Conservation (phyloP, 2,329 filamentous ascomycete species). For the Ophiostoma pallidulum region DNA sequence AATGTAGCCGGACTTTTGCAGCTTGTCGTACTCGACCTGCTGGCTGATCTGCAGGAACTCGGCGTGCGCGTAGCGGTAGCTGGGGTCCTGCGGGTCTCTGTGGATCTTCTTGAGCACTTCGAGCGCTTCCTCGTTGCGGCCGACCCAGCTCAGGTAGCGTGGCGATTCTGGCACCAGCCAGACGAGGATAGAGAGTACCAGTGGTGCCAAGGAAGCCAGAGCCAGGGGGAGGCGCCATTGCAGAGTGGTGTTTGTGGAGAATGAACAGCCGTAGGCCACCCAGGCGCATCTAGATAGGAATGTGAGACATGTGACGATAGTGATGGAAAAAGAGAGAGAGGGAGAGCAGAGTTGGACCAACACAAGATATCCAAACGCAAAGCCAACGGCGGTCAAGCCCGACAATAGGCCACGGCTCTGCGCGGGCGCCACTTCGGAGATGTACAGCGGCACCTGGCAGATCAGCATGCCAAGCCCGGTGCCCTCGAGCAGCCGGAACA, state of each 20-base stretch:
- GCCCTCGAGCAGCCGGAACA: conserved; percentile 13
- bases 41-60: conserved; percentile 36
- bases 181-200: conserved; percentile 30
- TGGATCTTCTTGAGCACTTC: conserved; percentile 32
- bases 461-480: conserved; percentile 13
- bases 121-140: conserved; percentile 12
- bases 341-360: too few relatives aligned
- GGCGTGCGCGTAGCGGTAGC: conserved; percentile 27
- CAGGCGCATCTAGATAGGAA: conserved; percentile 13
- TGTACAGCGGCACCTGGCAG: conserved; percentile 12
- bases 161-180: conserved; percentile 32
- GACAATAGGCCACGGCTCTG: conserved; percentile 10
- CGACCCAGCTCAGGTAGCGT: conserved; percentile 24
- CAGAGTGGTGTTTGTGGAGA: conserved; percentile 2
- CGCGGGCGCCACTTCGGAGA: conserved; percentile 11
- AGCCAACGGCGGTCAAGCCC: too few relatives aligned
- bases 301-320: conserved; percentile 11
- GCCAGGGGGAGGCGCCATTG: conserved; percentile 34
- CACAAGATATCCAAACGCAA: too few relatives aligned
- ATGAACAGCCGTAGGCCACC: conserved; percentile 11
- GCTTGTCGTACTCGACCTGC: conserved; percentile 30
- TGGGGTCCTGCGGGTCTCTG: conserved; percentile 25
- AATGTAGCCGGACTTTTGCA: conserved; percentile 23
- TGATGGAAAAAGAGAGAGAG: conserved; percentile 10
- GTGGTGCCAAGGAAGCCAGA: conserved; percentile 28